Evolutionary conservation across 228 moss, liverwort and hornwort species (phyloP), one percentile per base, ranked within the genome.

Genomic region (Sphagnum fallax): DNA sequence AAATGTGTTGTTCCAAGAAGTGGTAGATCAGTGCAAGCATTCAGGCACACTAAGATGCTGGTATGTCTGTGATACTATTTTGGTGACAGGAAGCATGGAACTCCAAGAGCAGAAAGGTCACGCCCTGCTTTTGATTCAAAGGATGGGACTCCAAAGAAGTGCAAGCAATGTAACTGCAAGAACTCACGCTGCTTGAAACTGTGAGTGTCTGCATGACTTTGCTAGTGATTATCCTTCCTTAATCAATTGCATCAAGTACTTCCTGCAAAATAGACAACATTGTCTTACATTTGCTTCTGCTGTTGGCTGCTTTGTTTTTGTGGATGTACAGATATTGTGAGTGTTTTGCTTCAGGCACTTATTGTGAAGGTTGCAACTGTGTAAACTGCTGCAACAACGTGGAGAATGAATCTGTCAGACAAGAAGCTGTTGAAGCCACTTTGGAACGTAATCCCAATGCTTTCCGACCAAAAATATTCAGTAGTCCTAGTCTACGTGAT

Each of bases 381-480:
- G 98, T 94, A 10, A 98, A 98, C 82, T 98, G 98, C 74, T 92
- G 93, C 80, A 98, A 98, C 84, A 98, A 98, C 70, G 98, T 98
- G 73, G 98, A 92, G 67, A 98, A 98, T 72, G 98, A 98, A 79
- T 82, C 89, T 10, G 79, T 89, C 74, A 87, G 98, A 75, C 98
- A 94, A 87, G 98, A 94, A 79, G 98, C 98, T 78, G 98, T 98
- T 60, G 98, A 98, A 83, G 85, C 94, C 14, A 98, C 94, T 66
- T 76, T 98, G 62, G 98, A 98, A 83, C 84, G 98, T 66, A 98
- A 98, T 49, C 98, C 98, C 18, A 94, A 92, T 76, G 98, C 98
- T 13, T 98, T 98, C 79, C 83, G 98, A 51, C 98, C 98, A 10
- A 98, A 98, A 78, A 98, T 98, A 74, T 94, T 94, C 47, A 98